Percentiles rank a stretch among this genome's conserved stretches.
phyloP scores from a whole-genome alignment of 2,329 filamentous ascomycete species.

The Sclerotinia sclerotiorum region DNA sequence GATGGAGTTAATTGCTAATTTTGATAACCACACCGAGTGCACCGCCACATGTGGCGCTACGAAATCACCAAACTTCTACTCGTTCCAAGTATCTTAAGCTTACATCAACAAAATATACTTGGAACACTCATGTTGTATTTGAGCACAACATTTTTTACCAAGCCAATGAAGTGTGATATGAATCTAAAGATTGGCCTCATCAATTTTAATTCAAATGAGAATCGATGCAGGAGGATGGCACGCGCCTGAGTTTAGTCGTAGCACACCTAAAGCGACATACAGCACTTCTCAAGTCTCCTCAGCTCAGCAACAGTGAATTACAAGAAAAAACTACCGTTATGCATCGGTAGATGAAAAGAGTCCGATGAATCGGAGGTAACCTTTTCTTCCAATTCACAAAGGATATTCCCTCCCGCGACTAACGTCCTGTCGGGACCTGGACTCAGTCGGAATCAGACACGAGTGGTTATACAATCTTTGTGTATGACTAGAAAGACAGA shows the following conservation, averaged over 20 bases:
- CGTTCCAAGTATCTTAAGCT: too few relatives aligned
- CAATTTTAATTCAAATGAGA: neutral
- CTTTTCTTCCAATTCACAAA: neutral
- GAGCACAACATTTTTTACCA: too few relatives aligned
- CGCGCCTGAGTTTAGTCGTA: too few relatives aligned
- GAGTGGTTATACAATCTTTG: constrained; percentile 10
- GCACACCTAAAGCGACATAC: too few relatives aligned
- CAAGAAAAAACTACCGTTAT: neutral
- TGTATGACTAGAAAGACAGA: neutral
- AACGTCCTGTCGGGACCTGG: constrained; percentile 9
- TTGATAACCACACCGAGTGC: neutral
- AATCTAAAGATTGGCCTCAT: neutral
- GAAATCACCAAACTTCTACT: neutral
- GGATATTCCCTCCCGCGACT: neutral
- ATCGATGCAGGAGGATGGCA: too few relatives aligned
- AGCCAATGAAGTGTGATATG: neutral
- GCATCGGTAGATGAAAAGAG: constrained; percentile 12
- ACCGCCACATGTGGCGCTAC: neutral
- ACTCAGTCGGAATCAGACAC: constrained; percentile 6
- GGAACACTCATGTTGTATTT: too few relatives aligned
- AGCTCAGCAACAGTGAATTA: neutral
- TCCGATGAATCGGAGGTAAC: neutral
- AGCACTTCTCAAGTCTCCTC: neutral
- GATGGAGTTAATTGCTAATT: neutral
- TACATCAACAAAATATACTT: neutral